phyloP scores from a whole-genome alignment of 75 land plant species.

The Selaginella tamariscina region DNA sequence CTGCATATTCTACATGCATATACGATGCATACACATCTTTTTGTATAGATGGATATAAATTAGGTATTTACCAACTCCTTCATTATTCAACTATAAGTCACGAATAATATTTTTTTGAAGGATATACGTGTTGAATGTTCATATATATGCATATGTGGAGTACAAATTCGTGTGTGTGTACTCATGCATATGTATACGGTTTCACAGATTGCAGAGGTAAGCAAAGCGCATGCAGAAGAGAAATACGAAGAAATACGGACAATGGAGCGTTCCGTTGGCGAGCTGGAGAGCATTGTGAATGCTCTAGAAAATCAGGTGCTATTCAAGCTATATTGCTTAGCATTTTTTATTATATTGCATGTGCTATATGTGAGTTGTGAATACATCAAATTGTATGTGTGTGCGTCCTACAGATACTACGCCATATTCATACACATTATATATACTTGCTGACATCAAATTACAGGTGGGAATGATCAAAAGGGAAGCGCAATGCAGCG shows the following conservation, averaged over 20 bases:
- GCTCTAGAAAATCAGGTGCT: conserved; percentile 75
- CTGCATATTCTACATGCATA: background rate
- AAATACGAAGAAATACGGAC: conserved; percentile 81
- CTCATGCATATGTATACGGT: too few species aligned
- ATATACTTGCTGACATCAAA: too few species aligned
- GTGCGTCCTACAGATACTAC: background rate
- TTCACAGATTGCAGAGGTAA: conserved; percentile 57
- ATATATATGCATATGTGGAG: too few species aligned
- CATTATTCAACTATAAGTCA: background rate
- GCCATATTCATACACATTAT: background rate
- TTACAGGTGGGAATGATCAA: conserved; percentile 84
- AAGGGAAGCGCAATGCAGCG: conserved; percentile 82
- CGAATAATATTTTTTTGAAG: too few species aligned
- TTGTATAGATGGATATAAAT: too few species aligned
- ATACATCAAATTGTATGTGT: background rate
- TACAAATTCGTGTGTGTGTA: too few species aligned
- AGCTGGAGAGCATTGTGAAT: conserved; percentile 76
- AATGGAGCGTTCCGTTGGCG: conserved; percentile 75
- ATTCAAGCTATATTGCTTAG: too few species aligned
- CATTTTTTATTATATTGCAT: too few species aligned
- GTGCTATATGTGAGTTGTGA: too few species aligned
- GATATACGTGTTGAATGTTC: too few species aligned
- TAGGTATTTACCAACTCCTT: too few species aligned
- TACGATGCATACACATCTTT: too few species aligned
- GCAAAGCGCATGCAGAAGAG: conserved; percentile 58